phyloP scores from a whole-genome alignment of 169 alveolate species.

The Eimeria tenella region DNA sequence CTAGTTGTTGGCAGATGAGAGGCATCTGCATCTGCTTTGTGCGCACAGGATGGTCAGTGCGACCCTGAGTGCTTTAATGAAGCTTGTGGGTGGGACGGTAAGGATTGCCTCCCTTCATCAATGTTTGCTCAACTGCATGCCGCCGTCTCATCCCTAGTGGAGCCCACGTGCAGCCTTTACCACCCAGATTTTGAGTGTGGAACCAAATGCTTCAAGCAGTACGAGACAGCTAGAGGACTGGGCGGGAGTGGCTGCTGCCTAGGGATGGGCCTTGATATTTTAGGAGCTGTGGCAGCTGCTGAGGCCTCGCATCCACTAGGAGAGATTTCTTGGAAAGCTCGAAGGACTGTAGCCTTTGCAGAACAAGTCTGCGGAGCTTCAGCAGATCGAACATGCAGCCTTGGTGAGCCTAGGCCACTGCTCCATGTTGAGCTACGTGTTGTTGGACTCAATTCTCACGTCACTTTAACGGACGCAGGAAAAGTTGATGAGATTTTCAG shows the following conservation, averaged over 20 bases:
- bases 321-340: slow-evolving; percentile 64
- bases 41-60: slow-evolving; percentile 85
- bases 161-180: slow-evolving; percentile 58
- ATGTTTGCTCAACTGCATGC: slow-evolving; percentile 83
- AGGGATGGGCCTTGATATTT: slow-evolving; percentile 68
- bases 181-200: slow-evolving; percentile 69
- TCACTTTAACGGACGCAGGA: slow-evolving; percentile 57
- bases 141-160: slow-evolving; percentile 67
- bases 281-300: slow-evolving; percentile 69
- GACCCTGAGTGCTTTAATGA: slow-evolving; percentile 84
- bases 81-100: slow-evolving; percentile 85
- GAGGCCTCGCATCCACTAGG: slow-evolving; percentile 71
- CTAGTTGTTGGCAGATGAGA: no score
- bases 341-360: slow-evolving; percentile 81
- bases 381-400: slow-evolving; percentile 83
- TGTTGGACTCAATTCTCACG: slow-evolving; percentile 46
- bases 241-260: slow-evolving; percentile 78
- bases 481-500: slow-evolving; percentile 38
- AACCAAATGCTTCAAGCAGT: slow-evolving; percentile 64
- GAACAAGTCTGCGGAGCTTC: slow-evolving; percentile 83
- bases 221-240: slow-evolving; percentile 57
- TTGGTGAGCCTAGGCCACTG: slow-evolving; percentile 80
- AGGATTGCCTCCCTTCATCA: slow-evolving; percentile 82
- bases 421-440: slow-evolving; percentile 45
- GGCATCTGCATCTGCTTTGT: slow-evolving; percentile 46